phyloP scores from a whole-genome alignment of 129 eudicot genomes.

The Lactuca sativa region DNA sequence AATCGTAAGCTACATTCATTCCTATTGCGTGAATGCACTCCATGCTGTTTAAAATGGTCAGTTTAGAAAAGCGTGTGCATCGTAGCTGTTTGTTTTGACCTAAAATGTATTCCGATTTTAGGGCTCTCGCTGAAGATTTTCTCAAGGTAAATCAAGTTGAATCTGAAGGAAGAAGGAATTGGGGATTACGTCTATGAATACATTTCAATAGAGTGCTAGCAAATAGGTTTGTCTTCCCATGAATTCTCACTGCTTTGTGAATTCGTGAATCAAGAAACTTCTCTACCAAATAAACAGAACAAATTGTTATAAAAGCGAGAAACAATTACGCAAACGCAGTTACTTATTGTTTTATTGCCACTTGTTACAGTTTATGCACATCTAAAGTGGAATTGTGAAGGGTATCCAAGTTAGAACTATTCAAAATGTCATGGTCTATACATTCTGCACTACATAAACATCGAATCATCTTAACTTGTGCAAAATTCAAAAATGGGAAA shows the following conservation, averaged over 20 bases:
- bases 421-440: slow-evolving; percentile 33
- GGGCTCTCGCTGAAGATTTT: slow-evolving; percentile 8
- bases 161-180: neutral
- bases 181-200: slow-evolving; percentile 10
- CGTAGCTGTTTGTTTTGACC: slow-evolving; percentile 3
- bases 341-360: neutral
- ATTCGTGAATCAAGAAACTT: no score
- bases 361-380: slow-evolving; percentile 27
- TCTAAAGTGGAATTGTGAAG: slow-evolving; percentile 10
- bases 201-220: neutral
- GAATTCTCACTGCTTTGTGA: no score
- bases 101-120: neutral
- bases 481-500: slow-evolving; percentile 20
- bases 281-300: no score
- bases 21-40: slow-evolving; percentile 4
- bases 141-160: neutral
- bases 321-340: neutral
- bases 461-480: slow-evolving; percentile 19
- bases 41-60: neutral
- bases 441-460: slow-evolving; percentile 44
- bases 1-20: slow-evolving; percentile 21
- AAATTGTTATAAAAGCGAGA: no score
- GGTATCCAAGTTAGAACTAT: slow-evolving; percentile 5
- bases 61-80: slow-evolving; percentile 6
- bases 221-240: neutral